Base-by-base conservation (phyloP, 495 filamentous ascomycete genomes). In the Penicillium paradoxum region DNA sequence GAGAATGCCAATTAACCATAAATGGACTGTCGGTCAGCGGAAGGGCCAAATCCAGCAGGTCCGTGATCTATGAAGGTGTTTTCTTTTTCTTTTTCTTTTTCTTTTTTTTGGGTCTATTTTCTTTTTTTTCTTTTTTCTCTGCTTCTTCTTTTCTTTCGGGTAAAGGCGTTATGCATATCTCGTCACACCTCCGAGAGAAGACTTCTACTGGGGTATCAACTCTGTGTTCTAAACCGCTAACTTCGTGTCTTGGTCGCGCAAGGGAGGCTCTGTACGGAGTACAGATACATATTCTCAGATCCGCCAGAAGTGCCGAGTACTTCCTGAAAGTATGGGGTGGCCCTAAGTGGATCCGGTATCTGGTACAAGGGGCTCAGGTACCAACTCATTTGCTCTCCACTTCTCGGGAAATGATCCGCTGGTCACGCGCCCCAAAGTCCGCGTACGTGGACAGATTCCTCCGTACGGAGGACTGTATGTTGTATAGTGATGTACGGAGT, bases 401-500 rank as follows among this genome's bases (percentile, higher is more conserved):
- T 27, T n/a, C 25, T 19, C 14, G 25, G 48, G 55, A 57, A 42
- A 55, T 46, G 68, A 73, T 67, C 62, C 52, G 57, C 67, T 48
- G 64, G 69, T 73, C 71, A 73, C 69, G 67, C 67, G 69, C 59
- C 37, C 34, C 34, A 34, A 32, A 41, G 25, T 43, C 43, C 45
- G 48, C 45, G 40, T 50, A 32, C 13, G 42, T 54, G 25, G 25
- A 27, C 4, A 27, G n/a, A 1, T 1, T 60, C 41, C 56, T 22
- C 22, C 18, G 21, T 42, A 42, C 39, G 6, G 15, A 39, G 15
- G 15, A 6, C 3, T 27, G 25, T 27, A 27, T 8, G 3, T 27
- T 27, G 25, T 27, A 27, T 8, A 8, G 25, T 4, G 25, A 27
- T 8, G n/a, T n/a, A n/a, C n/a, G n/a, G n/a, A n/a, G n/a, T n/a